A percentile compares a stretch with the other conserved stretches of the same genome.
These are phyloP conservation scores for Pyrus pyrifolia DNA, from an alignment of 306 rosid genomes.

Conservation along the genomic window DNA sequence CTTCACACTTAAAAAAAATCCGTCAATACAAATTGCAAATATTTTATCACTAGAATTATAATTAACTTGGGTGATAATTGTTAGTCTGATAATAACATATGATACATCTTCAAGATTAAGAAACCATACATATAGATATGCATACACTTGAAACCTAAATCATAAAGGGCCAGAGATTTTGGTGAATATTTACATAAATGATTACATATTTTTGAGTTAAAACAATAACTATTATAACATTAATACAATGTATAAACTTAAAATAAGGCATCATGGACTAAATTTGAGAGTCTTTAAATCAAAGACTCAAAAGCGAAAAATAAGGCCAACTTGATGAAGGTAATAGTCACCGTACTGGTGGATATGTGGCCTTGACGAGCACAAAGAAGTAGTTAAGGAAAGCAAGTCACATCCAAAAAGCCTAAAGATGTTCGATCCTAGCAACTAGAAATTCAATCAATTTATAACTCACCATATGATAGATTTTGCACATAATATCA, in stretches of 20 bases:
- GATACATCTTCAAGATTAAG: neutral
- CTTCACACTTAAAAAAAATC: too few species aligned
- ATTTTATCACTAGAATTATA: too few species aligned
- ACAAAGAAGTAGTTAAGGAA: neutral
- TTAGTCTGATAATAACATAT: too few species aligned
- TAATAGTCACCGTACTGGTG: neutral
- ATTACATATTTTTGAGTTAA: neutral
- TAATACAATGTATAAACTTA: too few species aligned
- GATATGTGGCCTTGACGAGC: neutral
- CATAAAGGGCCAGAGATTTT: too few species aligned
- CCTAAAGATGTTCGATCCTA: neutral
- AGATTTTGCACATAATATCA: neutral
- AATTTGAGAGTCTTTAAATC: neutral
- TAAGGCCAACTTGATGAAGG: neutral
- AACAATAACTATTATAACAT: neutral
- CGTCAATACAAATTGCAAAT: too few species aligned
- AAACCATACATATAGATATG: too few species aligned
- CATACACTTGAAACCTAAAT: neutral
- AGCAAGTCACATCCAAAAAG: too few species aligned
- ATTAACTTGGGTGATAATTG: neutral
- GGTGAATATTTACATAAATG: neutral
- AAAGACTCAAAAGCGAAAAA: neutral
- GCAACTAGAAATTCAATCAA: too few species aligned
- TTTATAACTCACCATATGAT: neutral
- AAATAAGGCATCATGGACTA: neutral